phyloP scores from a whole-genome alignment of 345 rosid species.

The Moringa oleifera region DNA sequence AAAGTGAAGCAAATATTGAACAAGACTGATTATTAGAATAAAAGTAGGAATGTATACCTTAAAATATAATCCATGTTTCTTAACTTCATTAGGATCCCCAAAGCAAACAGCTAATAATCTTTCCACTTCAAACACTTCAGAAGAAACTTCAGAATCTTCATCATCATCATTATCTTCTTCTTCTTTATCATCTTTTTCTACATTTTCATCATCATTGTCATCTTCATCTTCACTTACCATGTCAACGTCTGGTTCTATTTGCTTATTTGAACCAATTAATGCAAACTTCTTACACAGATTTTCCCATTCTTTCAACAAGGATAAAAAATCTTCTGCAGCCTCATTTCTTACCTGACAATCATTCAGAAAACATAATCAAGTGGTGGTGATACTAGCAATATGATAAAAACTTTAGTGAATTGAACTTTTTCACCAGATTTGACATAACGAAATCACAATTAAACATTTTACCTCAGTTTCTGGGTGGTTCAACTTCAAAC shows the following conservation, averaged over 20 bases:
- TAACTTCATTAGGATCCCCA: constrained; percentile 18
- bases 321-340: constrained; percentile 25
- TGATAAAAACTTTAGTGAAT: too few relatives aligned
- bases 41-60: too few relatives aligned
- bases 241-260: constrained; percentile 15
- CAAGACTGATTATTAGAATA: too few relatives aligned
- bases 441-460: neutral
- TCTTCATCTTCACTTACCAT: constrained; percentile 5
- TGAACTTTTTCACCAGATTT: neutral
- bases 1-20: too few relatives aligned
- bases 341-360: constrained; percentile 25
- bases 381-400: too few relatives aligned
- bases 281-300: constrained; percentile 19
- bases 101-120: constrained; percentile 11
- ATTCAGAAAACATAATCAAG: neutral
- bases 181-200: constrained; percentile 3
- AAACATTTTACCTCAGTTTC: constrained; percentile 28
- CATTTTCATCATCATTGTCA: neutral
- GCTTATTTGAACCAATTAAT: constrained; percentile 6
- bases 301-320: constrained; percentile 19
- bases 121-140: constrained; percentile 21
- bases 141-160: constrained; percentile 14
- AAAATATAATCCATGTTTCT: constrained; percentile 13
- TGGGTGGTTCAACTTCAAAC: constrained; percentile 33
- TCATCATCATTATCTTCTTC: constrained; percentile 5